A percentile compares a stretch with the other conserved stretches of the same genome.
Conservation (phyloP, 202 grass and related monocot genomes). For the Zoysia matrella region DNA sequence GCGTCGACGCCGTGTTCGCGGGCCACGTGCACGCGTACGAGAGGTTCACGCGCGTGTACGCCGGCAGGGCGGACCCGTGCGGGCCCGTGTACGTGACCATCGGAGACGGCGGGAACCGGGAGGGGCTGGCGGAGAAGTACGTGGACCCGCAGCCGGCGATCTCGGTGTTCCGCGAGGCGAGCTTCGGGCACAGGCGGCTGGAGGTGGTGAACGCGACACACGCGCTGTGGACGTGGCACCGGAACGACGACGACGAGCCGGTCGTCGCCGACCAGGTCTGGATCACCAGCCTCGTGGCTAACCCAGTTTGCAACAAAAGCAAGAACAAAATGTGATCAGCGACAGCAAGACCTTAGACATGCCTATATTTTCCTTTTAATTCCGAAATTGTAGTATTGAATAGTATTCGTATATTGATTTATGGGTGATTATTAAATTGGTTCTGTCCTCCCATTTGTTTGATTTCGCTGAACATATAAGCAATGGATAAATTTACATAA, state of each 20-base stretch:
- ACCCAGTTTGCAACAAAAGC: constrained; percentile 24
- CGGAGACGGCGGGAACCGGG: constrained; percentile 65
- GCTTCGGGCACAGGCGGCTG: constrained; percentile 67
- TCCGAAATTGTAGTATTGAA: no score
- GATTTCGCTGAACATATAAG: no score
- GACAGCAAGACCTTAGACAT: not conserved
- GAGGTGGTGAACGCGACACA: constrained; percentile 71
- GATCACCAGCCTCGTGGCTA: constrained; percentile 55
- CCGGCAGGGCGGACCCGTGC: constrained; percentile 33
- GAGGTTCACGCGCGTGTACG: constrained; percentile 56
- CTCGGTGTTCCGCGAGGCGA: constrained; percentile 64
- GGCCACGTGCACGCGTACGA: constrained; percentile 80
- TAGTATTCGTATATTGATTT: no score
- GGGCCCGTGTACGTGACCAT: constrained; percentile 58
- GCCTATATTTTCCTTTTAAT: no score
- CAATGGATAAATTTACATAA: no score
- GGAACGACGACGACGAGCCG: constrained; percentile 58
- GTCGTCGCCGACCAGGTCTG: constrained; percentile 58
- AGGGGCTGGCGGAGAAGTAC: constrained; percentile 53
- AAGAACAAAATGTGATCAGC: not conserved
- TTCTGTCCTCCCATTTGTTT: no score
- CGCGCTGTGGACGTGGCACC: constrained; percentile 68
- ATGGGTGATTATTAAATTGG: no score
- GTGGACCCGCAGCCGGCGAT: constrained; percentile 44
- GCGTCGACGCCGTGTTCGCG: constrained; percentile 59